A percentile compares a stretch with the other conserved stretches of the same genome.
Evolutionary conservation across 2,329 filamentous ascomycete genomes (phyloP).

Genomic region (Cordyceps fumosorosea): DNA sequence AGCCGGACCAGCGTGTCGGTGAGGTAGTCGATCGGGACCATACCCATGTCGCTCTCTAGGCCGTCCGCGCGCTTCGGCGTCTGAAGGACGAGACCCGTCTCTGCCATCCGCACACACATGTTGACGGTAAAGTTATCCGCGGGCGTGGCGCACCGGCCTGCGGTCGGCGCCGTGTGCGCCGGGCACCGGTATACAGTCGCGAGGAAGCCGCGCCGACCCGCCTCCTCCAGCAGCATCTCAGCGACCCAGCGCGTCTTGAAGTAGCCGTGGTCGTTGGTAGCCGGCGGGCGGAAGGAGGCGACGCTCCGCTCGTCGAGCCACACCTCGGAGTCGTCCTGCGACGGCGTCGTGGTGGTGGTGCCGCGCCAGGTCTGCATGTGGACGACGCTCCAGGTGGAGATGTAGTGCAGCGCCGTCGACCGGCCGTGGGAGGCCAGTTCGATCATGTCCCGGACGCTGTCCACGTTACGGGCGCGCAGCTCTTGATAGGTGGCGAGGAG

Average conservation of each 20-base stretch:
- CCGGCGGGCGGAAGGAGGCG: slow-evolving; percentile 19
- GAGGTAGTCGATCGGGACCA: slow-evolving; percentile 8
- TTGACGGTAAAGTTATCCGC: slow-evolving; percentile 6
- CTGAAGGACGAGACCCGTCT: not conserved
- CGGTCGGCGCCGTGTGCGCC: slow-evolving; percentile 11
- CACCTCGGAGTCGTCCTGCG: slow-evolving; percentile 13
- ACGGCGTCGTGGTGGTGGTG: slow-evolving; percentile 16
- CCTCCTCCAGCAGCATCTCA: slow-evolving; percentile 20
- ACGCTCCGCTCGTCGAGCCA: slow-evolving; percentile 18
- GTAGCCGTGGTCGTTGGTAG: slow-evolving; percentile 21
- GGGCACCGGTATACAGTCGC: slow-evolving; percentile 17
- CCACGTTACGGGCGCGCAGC: slow-evolving; percentile 19
- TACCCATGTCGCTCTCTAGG: slow-evolving; percentile 5
- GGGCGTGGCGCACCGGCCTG: not conserved
- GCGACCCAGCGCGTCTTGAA: slow-evolving; percentile 24
- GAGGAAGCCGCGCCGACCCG: slow-evolving; percentile 20
- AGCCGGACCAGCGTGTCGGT: slow-evolving; percentile 4
- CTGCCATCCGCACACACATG: not conserved
- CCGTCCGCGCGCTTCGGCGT: not conserved
- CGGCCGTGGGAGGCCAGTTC: slow-evolving; percentile 18
- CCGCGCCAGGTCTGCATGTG: slow-evolving; percentile 21
- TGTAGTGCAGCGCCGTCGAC: slow-evolving; percentile 18
- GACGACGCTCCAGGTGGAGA: slow-evolving; percentile 21
- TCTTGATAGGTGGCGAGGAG: slow-evolving; percentile 21
- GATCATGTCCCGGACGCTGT: slow-evolving; percentile 20